Base-by-base conservation (phyloP, 2,329 filamentous ascomycete genomes). In the Trichophaea hybrida region DNA sequence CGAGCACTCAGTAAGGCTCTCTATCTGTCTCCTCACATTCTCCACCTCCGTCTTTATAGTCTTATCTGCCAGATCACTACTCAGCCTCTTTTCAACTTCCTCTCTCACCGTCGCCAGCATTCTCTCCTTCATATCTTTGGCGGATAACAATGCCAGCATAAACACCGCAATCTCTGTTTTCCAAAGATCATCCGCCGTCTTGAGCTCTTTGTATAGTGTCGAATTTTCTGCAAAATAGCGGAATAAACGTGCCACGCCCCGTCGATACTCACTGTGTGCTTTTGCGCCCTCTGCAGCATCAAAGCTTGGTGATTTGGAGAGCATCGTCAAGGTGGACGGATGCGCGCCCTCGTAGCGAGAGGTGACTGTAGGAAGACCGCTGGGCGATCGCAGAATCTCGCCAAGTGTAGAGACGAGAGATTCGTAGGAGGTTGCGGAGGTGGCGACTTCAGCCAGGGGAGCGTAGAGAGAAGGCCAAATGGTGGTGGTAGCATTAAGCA, bases 141-240 rank as follows among this genome's bases (percentile, higher is more conserved):
- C 54, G 2, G 55, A 53, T 13, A 63, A 55, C 15, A 66, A 32
- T 5, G 58, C 63, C 32, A 66, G 33, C 12, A 65, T 57, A 37
- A 66, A 63, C n/a, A 66, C 59, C 3, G 64, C 63, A 8, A 59
- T 55, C 17, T 65, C 57, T 8, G 59, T 43, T 44, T 58, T 60
- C 10, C 43, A 15, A 5, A 55, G 56, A 13, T 53, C 57, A 24
- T 58, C 56, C 34, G 31, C 13, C 17, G 33, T 46, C 10, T 64
- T 49, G 7, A 64, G 15, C 13, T 55, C 37, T n/a, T 57, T n/a
- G 32, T 64, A 65, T 35, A 65, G 50, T 10, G 34, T 44, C n/a
- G 54, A 62, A 33, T 59, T 65, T 37, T 35, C 51, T 32, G 53
- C 51, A 10, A 65, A 31, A 17, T 60, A 57, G 13, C 49, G 46